A percentile compares a stretch with the other conserved stretches of the same genome.
Conservation (phyloP, 2,329 filamentous ascomycete species). For the Aspergillus spinulosporus region DNA sequence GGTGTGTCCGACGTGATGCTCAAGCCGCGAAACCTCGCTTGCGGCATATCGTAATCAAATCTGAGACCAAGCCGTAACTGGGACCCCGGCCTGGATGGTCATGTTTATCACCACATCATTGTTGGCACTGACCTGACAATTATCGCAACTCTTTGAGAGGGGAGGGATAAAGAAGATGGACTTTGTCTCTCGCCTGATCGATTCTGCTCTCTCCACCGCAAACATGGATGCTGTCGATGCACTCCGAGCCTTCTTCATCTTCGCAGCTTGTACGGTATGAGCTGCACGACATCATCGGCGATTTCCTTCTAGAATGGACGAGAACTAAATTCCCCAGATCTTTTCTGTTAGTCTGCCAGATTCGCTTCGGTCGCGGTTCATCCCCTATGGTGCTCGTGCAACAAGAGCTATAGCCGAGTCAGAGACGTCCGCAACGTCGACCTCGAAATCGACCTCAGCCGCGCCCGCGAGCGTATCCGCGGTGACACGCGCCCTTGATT, state of each 20-base stretch:
- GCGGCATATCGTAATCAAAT: slow-evolving; percentile 9
- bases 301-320: slow-evolving; percentile 20
- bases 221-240: slow-evolving; percentile 36
- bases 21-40: neutral
- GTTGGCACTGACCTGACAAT: neutral
- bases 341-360: slow-evolving; percentile 54
- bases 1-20: neutral
- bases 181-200: slow-evolving; percentile 15
- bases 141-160: neutral
- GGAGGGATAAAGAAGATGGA: slow-evolving; percentile 14
- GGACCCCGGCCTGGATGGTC: neutral
- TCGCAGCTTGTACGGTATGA: slow-evolving; percentile 42
- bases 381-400: slow-evolving; percentile 62
- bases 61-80: neutral
- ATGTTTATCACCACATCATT: neutral
- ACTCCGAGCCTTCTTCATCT: slow-evolving; percentile 40
- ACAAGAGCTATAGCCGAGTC: slow-evolving; percentile 25
- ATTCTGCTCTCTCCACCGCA: slow-evolving; percentile 18
- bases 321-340: slow-evolving; percentile 37
- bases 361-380: slow-evolving; percentile 55
- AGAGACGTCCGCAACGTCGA: slow-evolving; percentile 5
- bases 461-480: slow-evolving; percentile 18
- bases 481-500: slow-evolving; percentile 46
- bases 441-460: slow-evolving; percentile 10
- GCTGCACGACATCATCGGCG: slow-evolving; percentile 6